phyloP scores from a whole-genome alignment of 192 early-diverging fungal genomes.

The Podila epicladia region DNA sequence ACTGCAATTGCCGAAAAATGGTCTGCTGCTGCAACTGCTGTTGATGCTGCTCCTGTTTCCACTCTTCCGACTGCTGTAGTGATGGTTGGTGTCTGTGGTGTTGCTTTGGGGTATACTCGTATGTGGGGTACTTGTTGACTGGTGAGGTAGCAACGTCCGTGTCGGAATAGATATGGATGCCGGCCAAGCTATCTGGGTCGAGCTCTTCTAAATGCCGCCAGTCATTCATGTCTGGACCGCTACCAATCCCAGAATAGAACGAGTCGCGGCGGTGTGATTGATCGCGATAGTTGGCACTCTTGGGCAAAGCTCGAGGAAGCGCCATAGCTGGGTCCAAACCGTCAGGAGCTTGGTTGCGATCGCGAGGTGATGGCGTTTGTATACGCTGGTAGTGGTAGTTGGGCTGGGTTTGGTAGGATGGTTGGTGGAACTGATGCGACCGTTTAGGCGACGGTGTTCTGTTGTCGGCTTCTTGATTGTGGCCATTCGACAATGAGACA shows the following conservation, averaged over 20 bases:
- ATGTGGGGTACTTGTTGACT: constrained; percentile 29
- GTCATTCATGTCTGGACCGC: constrained; percentile 21
- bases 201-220: constrained; percentile 40
- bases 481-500: background rate
- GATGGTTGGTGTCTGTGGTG: background rate
- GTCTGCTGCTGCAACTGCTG: constrained; percentile 29
- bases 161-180: constrained; percentile 43
- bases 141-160: constrained; percentile 18
- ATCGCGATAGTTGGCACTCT: constrained; percentile 9
- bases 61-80: constrained; percentile 1
- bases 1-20: constrained; percentile 16
- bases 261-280: constrained; percentile 31
- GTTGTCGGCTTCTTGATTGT: background rate
- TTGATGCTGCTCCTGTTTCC: constrained; percentile 32
- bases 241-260: constrained; percentile 45
- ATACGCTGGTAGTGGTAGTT: constrained; percentile 8
- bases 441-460: background rate
- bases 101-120: constrained; percentile 17
- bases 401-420: background rate
- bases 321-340: constrained; percentile 45
- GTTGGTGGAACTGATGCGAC: background rate
- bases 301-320: constrained; percentile 39
- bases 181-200: constrained; percentile 31
- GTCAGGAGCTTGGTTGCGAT: constrained; percentile 12
- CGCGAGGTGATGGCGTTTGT: background rate